phyloP scores from a whole-genome alignment of 192 early-diverging fungal genomes.

The Podila verticillata region DNA sequence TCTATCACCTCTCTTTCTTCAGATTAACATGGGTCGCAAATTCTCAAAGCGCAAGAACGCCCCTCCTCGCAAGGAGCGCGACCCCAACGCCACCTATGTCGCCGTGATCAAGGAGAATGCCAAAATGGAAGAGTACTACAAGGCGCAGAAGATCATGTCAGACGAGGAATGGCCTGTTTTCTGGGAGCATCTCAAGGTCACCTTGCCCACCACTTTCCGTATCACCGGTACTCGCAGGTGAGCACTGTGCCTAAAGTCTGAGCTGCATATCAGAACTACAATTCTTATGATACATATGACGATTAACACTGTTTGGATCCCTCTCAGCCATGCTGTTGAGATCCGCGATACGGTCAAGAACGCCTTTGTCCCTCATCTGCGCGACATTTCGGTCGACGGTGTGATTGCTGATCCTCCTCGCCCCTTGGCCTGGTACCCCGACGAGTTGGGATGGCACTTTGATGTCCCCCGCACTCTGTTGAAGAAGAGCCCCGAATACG shows the following conservation, averaged over 20 bases:
- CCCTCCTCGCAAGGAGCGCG: slow-evolving; percentile 45
- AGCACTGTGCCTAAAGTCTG: not conserved
- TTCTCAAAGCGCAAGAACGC: slow-evolving; percentile 39
- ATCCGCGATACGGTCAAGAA: slow-evolving; percentile 77
- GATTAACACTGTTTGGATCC: not conserved
- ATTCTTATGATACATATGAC: not conserved
- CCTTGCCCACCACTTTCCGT: slow-evolving; percentile 91
- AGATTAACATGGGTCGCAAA: slow-evolving; percentile 31
- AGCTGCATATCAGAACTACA: too few relatives aligned
- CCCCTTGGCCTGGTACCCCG: slow-evolving; percentile 91
- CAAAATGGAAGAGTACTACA: slow-evolving; percentile 76
- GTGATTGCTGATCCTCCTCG: slow-evolving; percentile 77
- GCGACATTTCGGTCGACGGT: slow-evolving; percentile 74
- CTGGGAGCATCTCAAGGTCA: slow-evolving; percentile 73
- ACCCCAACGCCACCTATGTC: slow-evolving; percentile 44
- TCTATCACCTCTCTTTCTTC: not conserved
- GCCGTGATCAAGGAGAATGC: slow-evolving; percentile 67
- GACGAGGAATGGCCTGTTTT: slow-evolving; percentile 88
- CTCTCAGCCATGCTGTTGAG: slow-evolving; percentile 68
- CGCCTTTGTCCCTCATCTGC: slow-evolving; percentile 58
- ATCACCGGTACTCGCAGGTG: slow-evolving; percentile 90
- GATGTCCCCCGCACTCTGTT: slow-evolving; percentile 78
- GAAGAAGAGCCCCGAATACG: slow-evolving; percentile 78
- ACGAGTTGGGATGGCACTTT: slow-evolving; percentile 91
- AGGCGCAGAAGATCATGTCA: slow-evolving; percentile 77